Evolutionary conservation across 495 filamentous ascomycete genomes (phyloP), one percentile per base, ranked within the genome.

Genomic region (Trichoderma erinaceum): DNA sequence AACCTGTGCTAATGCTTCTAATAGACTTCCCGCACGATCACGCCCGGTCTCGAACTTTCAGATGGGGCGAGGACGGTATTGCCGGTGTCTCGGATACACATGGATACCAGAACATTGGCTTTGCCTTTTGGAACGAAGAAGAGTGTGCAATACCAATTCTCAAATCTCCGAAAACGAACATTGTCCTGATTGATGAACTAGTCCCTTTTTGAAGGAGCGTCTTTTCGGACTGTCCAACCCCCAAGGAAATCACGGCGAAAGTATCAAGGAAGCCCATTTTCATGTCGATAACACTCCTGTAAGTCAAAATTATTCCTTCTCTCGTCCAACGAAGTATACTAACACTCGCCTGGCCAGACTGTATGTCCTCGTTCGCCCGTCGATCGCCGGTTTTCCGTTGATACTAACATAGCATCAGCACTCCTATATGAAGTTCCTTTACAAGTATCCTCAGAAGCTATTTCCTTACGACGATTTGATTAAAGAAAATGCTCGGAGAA

Each of bases 391-490:
- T 68, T 70, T 41, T 23, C 18, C 71, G 71, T 69, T 68, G 50
- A 71, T 35, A 64, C 68, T 74, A 69, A 76, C 69, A 65, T 67
- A 29, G 21, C 65, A 70, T 43, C 74, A 93, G 89, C 94, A 98
- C 78, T 97, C 94, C 25, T 98, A 98, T 81, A 98, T 98, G 94
- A 98, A 98, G 77, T 95, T 86, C 73, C 88, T 97, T 70, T 98
- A 98, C 84, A 98, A 97, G 77, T 96, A 97, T 72, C 94, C 94
- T 0, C 94, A 98, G 80, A 83, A 84, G 72, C 86, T 89, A 63
- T 98, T 98, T 71, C 94, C 94, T 2, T 98, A 98, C 77, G 84
- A 97, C 72, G 86, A 96, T 69, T 80, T 98, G 21, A 78, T 95
- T 44, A 82, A 90, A 67, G 90, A 94, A 73, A 98, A 97, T 74